Conservation (phyloP, 768 basidiomycete genomes). For the Hydnomerulius pinastri region DNA sequence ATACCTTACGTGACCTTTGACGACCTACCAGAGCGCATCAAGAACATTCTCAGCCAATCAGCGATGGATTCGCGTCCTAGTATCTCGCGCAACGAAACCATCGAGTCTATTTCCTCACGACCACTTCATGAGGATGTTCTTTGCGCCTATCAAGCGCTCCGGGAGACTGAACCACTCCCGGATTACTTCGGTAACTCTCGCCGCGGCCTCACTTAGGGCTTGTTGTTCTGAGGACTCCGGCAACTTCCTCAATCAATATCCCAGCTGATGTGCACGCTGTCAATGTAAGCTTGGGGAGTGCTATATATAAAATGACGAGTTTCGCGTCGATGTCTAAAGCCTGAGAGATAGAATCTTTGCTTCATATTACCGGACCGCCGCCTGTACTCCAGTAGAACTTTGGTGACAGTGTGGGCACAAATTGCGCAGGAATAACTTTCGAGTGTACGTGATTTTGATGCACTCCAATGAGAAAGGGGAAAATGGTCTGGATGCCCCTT, state of each 20-base stretch:
- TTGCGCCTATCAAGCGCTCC: conserved; percentile 14
- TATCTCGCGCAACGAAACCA: not conserved
- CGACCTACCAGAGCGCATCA: not conserved
- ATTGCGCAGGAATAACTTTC: conserved; percentile 4
- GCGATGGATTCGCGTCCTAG: not conserved
- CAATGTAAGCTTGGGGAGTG: conserved; percentile 8
- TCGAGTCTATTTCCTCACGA: not conserved
- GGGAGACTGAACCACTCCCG: conserved; percentile 7
- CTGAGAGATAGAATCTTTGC: conserved; percentile 24
- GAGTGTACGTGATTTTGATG: conserved; percentile 29
- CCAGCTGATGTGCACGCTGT: conserved; percentile 25
- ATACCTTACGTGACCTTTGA: conserved; percentile 14
- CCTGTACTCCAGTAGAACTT: conserved; percentile 5
- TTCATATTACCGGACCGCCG: conserved; percentile 10
- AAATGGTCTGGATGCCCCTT: conserved; percentile 1
- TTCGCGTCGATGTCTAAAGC: conserved; percentile 19
- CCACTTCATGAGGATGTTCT: conserved; percentile 1
- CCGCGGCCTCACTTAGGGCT: conserved; percentile 8
- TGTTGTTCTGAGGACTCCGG: conserved; percentile 8
- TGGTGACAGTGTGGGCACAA: conserved; percentile 14
- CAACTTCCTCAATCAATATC: conserved; percentile 15
- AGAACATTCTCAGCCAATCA: not conserved
- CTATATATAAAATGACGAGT: conserved; percentile 11
- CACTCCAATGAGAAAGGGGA: conserved; percentile 15
- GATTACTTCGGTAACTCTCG: conserved; percentile 15